These are phyloP conservation scores for Pythium folliculosum DNA, from an alignment of 352 stramenopile genomes.

Conservation along the genomic window DNA sequence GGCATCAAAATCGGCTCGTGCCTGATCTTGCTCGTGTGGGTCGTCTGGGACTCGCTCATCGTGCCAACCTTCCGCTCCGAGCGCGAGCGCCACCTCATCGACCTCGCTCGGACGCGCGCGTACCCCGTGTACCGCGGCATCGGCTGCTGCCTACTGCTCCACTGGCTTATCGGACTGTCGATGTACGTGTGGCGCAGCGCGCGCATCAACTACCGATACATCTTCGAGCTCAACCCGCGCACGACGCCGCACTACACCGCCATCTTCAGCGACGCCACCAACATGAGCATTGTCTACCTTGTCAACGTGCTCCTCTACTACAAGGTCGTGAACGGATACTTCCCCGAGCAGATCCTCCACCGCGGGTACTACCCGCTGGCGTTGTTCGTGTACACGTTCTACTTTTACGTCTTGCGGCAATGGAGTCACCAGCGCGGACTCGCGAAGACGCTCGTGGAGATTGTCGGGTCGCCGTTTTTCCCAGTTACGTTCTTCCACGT, in stretches of 20 bases:
- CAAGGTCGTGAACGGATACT: slow-evolving; percentile 92
- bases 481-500: slow-evolving; percentile 94
- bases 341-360: slow-evolving; percentile 77
- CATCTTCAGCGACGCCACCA: slow-evolving; percentile 95
- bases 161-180: slow-evolving; percentile 94
- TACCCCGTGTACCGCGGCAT: slow-evolving; percentile 96
- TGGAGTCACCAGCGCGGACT: slow-evolving; percentile 86
- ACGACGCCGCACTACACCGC: slow-evolving; percentile 81
- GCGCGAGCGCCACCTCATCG: slow-evolving; percentile 72
- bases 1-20: slow-evolving; percentile 84
- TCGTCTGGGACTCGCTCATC: slow-evolving; percentile 95
- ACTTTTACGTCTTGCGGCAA: slow-evolving; percentile 91
- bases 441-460: slow-evolving; percentile 83
- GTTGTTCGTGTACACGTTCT: slow-evolving; percentile 93
- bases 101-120: slow-evolving; percentile 72
- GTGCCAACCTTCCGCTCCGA: slow-evolving; percentile 70
- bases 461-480: slow-evolving; percentile 91
- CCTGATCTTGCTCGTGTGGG: slow-evolving; percentile 88
- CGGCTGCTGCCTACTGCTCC: slow-evolving; percentile 93
- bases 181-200: slow-evolving; percentile 89
- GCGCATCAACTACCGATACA: slow-evolving; percentile 90
- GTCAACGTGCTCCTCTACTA: slow-evolving; percentile 96
- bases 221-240: slow-evolving; percentile 88
- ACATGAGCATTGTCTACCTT: slow-evolving; percentile 96
- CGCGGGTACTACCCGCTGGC: slow-evolving; percentile 92